Conservation (phyloP, 164 flowering plant genomes). For the Aristolochia fimbriata region DNA sequence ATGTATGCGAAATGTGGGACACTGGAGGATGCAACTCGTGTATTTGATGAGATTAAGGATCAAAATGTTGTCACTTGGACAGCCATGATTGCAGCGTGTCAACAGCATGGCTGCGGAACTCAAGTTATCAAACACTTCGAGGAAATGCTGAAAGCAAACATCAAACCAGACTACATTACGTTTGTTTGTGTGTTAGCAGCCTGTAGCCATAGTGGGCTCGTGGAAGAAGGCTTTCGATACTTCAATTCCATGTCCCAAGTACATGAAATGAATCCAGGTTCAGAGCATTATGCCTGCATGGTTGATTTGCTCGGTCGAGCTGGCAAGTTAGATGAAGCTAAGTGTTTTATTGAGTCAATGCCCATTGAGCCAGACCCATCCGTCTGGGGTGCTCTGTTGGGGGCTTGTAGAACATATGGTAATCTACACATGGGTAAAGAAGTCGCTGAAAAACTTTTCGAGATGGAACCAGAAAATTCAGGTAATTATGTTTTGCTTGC, state of each 20-base stretch:
- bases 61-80: constrained; percentile 53
- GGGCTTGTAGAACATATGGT: constrained; percentile 44
- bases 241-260: constrained; percentile 37
- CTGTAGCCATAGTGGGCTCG: constrained; percentile 49
- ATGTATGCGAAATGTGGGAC: constrained; percentile 64
- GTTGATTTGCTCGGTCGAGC: constrained; percentile 62
- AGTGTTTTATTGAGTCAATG: constrained; percentile 42
- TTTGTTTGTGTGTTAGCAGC: constrained; percentile 54
- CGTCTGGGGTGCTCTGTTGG: constrained; percentile 63
- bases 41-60: constrained; percentile 33
- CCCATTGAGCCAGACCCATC: constrained; percentile 40
- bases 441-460: constrained; percentile 42
- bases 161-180: constrained; percentile 47
- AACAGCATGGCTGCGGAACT: constrained; percentile 45
- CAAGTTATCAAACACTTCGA: constrained; percentile 40
- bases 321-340: constrained; percentile 50
- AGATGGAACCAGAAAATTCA: constrained; percentile 50
- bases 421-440: constrained; percentile 50
- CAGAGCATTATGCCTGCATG: constrained; percentile 67
- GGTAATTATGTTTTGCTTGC: constrained; percentile 56
- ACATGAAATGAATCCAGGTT: constrained; percentile 33
- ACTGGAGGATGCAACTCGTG: constrained; percentile 26
- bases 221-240: constrained; percentile 40
- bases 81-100: constrained; percentile 50
- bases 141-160: constrained; percentile 34